These are phyloP conservation scores for Vaccinium myrtillus DNA, from an alignment of 148 eudicot species.

Conservation along the genomic window DNA sequence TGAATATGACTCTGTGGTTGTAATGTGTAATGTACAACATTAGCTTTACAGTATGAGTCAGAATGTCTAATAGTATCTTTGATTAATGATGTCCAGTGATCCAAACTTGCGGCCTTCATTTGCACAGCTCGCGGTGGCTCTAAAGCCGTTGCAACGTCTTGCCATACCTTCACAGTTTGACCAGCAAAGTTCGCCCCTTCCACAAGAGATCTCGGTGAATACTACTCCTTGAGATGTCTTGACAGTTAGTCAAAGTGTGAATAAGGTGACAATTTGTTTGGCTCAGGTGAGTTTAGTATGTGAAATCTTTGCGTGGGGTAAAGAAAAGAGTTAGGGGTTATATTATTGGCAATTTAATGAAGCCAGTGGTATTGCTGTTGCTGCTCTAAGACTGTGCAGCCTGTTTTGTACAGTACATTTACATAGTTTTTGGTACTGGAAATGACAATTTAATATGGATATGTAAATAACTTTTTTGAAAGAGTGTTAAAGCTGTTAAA, in stretches of 20 bases:
- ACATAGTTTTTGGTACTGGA: conserved; percentile 15
- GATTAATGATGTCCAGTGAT: conserved; percentile 47
- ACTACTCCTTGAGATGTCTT: conserved; percentile 45
- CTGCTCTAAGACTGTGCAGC: conserved; percentile 22
- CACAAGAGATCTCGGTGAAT: conserved; percentile 55
- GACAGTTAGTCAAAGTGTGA: conserved; percentile 35
- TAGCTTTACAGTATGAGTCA: background rate
- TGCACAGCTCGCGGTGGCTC: conserved; percentile 77
- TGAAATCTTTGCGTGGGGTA: background rate
- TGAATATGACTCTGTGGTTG: background rate
- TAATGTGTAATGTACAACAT: background rate
- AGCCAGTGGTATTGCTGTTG: conserved; percentile 15
- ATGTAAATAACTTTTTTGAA: conserved; percentile 9
- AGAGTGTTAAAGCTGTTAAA: background rate
- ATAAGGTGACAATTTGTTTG: conserved; percentile 19
- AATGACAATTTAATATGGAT: background rate
- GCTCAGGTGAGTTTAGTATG: background rate
- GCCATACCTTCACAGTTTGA: conserved; percentile 51
- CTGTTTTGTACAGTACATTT: conserved; percentile 31
- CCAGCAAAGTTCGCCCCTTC: conserved; percentile 44
- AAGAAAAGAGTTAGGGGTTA: background rate
- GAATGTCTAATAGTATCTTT: conserved; percentile 1
- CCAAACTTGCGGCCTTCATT: conserved; percentile 93
- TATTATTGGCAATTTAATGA: background rate
- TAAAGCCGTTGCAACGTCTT: conserved; percentile 75